A percentile compares a stretch with the other conserved stretches of the same genome.
These are phyloP conservation scores for Stevia rebaudiana DNA, from an alignment of 140 eudicot genomes.

Conservation along the genomic window DNA sequence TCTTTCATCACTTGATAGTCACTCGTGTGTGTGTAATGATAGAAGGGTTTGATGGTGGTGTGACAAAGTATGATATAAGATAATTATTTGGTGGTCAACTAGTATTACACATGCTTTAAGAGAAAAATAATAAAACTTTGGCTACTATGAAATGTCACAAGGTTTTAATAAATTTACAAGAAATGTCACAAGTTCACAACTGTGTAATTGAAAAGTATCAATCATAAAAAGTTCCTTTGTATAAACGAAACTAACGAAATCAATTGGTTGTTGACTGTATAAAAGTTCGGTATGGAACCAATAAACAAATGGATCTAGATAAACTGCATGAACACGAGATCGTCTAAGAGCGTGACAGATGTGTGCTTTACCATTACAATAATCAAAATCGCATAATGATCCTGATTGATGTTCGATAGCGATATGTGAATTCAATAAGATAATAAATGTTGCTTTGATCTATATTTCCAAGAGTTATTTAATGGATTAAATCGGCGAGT, in stretches of 20 bases:
- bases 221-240: too few relatives aligned
- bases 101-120: too few relatives aligned
- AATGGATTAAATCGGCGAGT: neutral
- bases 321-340: slow-evolving; percentile 33
- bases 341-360: slow-evolving; percentile 31
- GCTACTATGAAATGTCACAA: too few relatives aligned
- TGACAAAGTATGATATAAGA: too few relatives aligned
- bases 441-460: neutral
- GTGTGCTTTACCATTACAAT: slow-evolving; percentile 19
- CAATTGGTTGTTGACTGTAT: neutral
- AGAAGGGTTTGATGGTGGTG: too few relatives aligned
- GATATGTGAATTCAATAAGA: neutral
- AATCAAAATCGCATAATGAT: slow-evolving; percentile 2
- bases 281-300: neutral
- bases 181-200: too few relatives aligned
- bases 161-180: too few relatives aligned
- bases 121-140: too few relatives aligned
- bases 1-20: too few relatives aligned
- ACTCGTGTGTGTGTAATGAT: too few relatives aligned
- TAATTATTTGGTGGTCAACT: too few relatives aligned
- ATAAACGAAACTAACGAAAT: neutral
- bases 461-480: neutral
- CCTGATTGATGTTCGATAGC: slow-evolving; percentile 12
- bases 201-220: too few relatives aligned
- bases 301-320: slow-evolving; percentile 20